phyloP scores from a whole-genome alignment of 768 basidiomycete species.

The Pholiota conissans region DNA sequence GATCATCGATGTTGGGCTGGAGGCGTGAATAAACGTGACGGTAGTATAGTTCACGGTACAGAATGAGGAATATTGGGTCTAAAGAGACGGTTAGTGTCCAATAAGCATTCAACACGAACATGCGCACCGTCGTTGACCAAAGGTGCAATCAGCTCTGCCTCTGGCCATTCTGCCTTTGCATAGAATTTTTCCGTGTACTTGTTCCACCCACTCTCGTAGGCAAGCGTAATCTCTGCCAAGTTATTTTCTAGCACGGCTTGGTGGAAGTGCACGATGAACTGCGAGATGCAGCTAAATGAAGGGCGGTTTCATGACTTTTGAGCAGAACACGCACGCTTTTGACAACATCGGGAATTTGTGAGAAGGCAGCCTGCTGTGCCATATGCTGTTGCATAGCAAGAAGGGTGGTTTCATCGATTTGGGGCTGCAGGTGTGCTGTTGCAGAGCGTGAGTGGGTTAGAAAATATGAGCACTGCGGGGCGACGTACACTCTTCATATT shows the following conservation, averaged over 20 bases:
- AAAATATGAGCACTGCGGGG: constrained; percentile 1
- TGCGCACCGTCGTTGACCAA: constrained; percentile 86
- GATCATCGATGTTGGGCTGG: constrained; percentile 94
- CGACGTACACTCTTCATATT: constrained; percentile 64
- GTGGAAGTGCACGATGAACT: constrained; percentile 97
- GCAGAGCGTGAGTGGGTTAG: background rate
- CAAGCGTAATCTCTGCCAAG: constrained; percentile 84
- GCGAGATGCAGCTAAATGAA: constrained; percentile 10
- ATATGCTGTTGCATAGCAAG: constrained; percentile 81
- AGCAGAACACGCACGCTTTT: constrained; percentile 63
- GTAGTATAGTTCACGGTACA: constrained; percentile 95
- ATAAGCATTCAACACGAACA: background rate
- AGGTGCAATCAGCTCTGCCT: constrained; percentile 93
- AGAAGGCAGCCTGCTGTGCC: constrained; percentile 79
- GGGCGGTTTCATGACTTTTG: background rate
- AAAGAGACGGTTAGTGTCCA: background rate
- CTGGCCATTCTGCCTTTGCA: constrained; percentile 93
- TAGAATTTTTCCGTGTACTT: constrained; percentile 96
- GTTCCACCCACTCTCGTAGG: constrained; percentile 98
- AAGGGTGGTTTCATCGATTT: constrained; percentile 70
- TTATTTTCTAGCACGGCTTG: constrained; percentile 92
- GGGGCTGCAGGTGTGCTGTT: constrained; percentile 52
- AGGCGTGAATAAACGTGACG: constrained; percentile 95
- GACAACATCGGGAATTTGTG: constrained; percentile 85
- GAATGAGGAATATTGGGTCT: constrained; percentile 93